Base-by-base conservation (phyloP, 805 yeast species). In the Spathaspora sp. region DNA sequence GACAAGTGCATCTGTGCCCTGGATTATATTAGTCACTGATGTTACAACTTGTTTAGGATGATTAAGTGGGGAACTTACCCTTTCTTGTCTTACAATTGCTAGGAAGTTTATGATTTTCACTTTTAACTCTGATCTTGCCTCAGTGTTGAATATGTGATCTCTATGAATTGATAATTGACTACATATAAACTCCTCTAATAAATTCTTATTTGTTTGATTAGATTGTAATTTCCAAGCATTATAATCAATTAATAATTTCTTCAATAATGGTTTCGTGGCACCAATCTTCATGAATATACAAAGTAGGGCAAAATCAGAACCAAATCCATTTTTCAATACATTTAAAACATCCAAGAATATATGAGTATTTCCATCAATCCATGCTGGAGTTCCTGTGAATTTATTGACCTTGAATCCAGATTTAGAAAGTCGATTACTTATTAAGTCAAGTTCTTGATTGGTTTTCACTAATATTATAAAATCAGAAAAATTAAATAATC, bases 401-500 rank as follows among this genome's bases (percentile, higher is more conserved):
- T 75, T 79, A 39, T 70, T 66, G 43, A 67, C 65, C 3, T 71
- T 71, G n/a, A 81, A 63, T 2, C 77, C 81, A 53, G 72, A 70
- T 16, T 58, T 55, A 23, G 26, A 23, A 3, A 85, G 65, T 29
- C 68, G 62, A 17, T 65, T 66, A 28, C 66, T 67, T 0, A 81
- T 61, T 0, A 64, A 55, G 11, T 73, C 70, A 7, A 83, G 60
- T 47, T 80, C 82, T 14, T 64, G 64, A 58, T 86, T 85, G 0
- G 86, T 73, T 48, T 80, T 68, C 0, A 83, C 70, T 29, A 86
- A 59, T 2, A 86, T 64, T 0, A 81, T 78, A 59, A 85, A 73
- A 60, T 86, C 86, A 7, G 68, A 64, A 0, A 73, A 76, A 26
- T 67, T 64, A 16, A 81, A 63, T 3, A 60, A 50, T 0, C 79